Evolutionary conservation across 2,329 filamentous ascomycete genomes (phyloP), one percentile per base, ranked within the genome.

Genomic region (Colletotrichum lini): DNA sequence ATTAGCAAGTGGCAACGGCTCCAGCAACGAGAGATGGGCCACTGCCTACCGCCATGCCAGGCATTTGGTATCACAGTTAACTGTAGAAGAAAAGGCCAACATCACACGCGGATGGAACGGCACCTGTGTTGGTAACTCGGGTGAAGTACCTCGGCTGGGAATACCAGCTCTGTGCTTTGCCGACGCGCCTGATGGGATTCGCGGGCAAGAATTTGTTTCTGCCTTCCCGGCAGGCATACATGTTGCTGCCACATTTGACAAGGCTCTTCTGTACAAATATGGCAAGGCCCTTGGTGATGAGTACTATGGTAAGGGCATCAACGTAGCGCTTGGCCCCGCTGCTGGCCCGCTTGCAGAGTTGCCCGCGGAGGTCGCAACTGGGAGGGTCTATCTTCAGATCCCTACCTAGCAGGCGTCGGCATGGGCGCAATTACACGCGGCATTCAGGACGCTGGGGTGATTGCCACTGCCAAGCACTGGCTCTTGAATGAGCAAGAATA

Each of bases 401-500:
- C 90, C 0, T 92, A 93, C 54, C 82, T 94, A 0, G 90, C 80
- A 16, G 82, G 81, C 2, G 67, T 74, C 8, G 74, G 82, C 9
- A 88, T 70, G 80, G 91, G 73, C 85, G 86, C 72, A 84, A 91
- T 63, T 82, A 87, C 73, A 79, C 87, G 78, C 0, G 82, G 79
- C 5, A 79, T 82, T 13, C 81, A 84, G 53, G 75, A 75, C 13
- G 74, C 77, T 13, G 81, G 82, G 2, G 92, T 97, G 1, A 94
- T 95, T 75, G 92, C 94, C 1, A 87, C 85, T 72, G 85, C 84
- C 21, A 89, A 95, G 83, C 93, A 96, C 76, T 94, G 86, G 58
- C 84, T 95, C 18, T 87, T 84, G 62, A 95, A 86, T 73, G 94
- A 97, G 80, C 94, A 97, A 79, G 94, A 97, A 79, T 91, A 83